These are phyloP conservation scores for Mucor velutinosus DNA, from an alignment of 371 early-diverging fungal genomes.

Conservation along the genomic window DNA sequence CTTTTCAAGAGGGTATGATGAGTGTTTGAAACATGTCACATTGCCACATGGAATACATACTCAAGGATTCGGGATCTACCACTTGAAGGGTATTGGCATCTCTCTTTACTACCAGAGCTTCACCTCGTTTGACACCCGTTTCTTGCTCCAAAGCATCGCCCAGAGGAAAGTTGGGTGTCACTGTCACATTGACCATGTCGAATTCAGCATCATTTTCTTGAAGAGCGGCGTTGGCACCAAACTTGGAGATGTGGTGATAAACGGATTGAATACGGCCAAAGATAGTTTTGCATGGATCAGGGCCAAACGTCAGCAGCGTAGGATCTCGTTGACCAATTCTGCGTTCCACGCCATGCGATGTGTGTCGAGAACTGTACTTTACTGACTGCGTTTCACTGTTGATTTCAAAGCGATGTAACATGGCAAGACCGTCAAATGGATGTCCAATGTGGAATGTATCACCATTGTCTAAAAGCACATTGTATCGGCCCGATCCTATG, in stretches of 20 bases:
- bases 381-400: constrained; percentile 35
- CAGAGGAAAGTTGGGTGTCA: constrained; percentile 66
- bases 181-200: constrained; percentile 63
- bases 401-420: constrained; percentile 53
- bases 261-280: constrained; percentile 53
- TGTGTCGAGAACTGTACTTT: constrained; percentile 44
- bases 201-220: constrained; percentile 50
- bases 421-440: constrained; percentile 67
- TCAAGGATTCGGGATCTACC: constrained; percentile 50
- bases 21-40: not conserved
- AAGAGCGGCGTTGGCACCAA: constrained; percentile 25
- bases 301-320: constrained; percentile 52
- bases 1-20: constrained; percentile 19
- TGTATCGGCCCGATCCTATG: constrained; percentile 49
- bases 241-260: constrained; percentile 43
- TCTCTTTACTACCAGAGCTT: constrained; percentile 49
- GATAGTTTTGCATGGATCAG: constrained; percentile 65
- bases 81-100: constrained; percentile 66
- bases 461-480: constrained; percentile 45
- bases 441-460: constrained; percentile 60
- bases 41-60: constrained; percentile 24
- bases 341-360: constrained; percentile 46
- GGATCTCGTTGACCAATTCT: constrained; percentile 41
- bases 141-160: constrained; percentile 36
- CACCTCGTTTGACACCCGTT: constrained; percentile 37